Evolutionary conservation across 805 yeast species (phyloP).

Genomic region (Ogataea methylovora): DNA sequence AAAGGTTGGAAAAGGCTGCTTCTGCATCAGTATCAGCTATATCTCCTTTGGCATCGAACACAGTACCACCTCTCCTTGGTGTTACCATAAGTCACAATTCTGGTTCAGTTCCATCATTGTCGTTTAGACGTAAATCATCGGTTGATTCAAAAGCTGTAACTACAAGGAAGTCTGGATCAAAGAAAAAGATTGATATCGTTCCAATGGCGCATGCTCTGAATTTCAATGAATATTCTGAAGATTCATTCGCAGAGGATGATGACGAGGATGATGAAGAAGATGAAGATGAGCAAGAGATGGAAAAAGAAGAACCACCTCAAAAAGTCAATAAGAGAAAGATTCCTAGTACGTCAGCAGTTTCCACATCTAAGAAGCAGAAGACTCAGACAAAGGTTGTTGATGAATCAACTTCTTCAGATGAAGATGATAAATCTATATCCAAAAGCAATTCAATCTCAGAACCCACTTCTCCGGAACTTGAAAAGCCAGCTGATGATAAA

Average conservation of each 20-base stretch:
- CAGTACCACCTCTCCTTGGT: constrained; percentile 4
- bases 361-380: background rate
- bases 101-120: constrained; percentile 11
- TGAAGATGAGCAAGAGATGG: constrained; percentile 23
- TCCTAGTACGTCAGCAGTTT: background rate
- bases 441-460: constrained; percentile 10
- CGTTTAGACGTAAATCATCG: constrained; percentile 39
- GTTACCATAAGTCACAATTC: constrained; percentile 16
- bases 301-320: constrained; percentile 12
- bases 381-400: constrained; percentile 2
- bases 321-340: constrained; percentile 6
- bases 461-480: constrained; percentile 18
- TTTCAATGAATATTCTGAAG: constrained; percentile 31
- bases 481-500: constrained; percentile 14
- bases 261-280: constrained; percentile 14
- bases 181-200: constrained; percentile 23
- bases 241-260: constrained; percentile 18
- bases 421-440: constrained; percentile 7
- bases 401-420: constrained; percentile 13
- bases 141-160: background rate
- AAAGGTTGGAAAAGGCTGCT: constrained; percentile 9
- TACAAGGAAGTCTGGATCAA: constrained; percentile 6
- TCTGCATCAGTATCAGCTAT: background rate
- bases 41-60: background rate
- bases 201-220: constrained; percentile 53